These are phyloP conservation scores for Fusarium nygamai DNA, from an alignment of 2,329 filamentous ascomycete species.

Conservation along the genomic window DNA sequence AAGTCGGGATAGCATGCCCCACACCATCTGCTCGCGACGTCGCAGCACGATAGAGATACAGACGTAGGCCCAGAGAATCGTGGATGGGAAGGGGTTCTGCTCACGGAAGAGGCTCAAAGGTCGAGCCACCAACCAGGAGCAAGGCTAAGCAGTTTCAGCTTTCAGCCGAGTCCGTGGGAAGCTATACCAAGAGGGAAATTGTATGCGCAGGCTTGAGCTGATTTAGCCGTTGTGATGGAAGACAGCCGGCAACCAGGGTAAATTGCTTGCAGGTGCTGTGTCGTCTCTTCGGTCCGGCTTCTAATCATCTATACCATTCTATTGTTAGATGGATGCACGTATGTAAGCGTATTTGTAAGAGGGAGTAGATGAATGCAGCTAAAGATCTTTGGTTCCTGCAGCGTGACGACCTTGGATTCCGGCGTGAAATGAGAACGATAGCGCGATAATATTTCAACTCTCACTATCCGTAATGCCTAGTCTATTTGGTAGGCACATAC, in stretches of 20 bases:
- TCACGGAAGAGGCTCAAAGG: slow-evolving; percentile 24
- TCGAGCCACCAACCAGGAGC: slow-evolving; percentile 20
- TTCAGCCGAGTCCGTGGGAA: slow-evolving; percentile 30
- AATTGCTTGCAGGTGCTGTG: slow-evolving; percentile 19
- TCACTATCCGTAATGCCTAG: neutral
- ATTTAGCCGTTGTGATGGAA: slow-evolving; percentile 27
- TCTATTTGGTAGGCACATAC: neutral
- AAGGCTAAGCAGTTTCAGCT: slow-evolving; percentile 38
- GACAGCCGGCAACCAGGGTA: slow-evolving; percentile 13
- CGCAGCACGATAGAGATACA: slow-evolving; percentile 22
- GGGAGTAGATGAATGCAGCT: neutral
- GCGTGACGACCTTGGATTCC: slow-evolving; percentile 6
- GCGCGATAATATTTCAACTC: neutral
- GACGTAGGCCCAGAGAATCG: slow-evolving; percentile 17
- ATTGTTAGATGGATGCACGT: slow-evolving; percentile 9
- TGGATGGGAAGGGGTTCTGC: slow-evolving; percentile 3
- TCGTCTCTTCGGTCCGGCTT: slow-evolving; percentile 24
- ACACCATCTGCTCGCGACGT: slow-evolving; percentile 36
- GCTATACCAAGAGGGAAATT: slow-evolving; percentile 29
- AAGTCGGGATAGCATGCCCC: slow-evolving; percentile 35
- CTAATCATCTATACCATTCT: neutral
- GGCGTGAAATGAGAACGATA: neutral
- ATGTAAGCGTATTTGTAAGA: neutral
- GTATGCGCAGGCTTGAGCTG: slow-evolving; percentile 37
- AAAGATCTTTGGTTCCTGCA: slow-evolving; percentile 16